Evolutionary conservation across 441 rosid genomes (phyloP).

Genomic region (Omphalea diandra): DNA sequence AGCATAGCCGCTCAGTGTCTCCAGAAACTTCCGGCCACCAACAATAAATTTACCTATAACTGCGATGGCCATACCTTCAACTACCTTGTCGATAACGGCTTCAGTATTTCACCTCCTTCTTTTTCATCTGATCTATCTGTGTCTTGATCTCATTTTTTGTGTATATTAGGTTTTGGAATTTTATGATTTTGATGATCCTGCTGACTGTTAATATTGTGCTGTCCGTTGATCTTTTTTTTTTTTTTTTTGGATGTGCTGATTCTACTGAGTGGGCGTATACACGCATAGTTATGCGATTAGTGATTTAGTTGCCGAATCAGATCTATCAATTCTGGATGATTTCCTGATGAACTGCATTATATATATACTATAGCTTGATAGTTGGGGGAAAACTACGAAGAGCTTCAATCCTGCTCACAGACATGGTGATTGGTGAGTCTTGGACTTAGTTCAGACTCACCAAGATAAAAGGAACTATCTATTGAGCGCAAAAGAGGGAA

Average conservation of each 20-base stretch:
- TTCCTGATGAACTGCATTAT: neutral
- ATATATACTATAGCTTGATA: neutral
- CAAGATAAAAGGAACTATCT: too few species aligned
- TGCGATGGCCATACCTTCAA: conserved; percentile 87
- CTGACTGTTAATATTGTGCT: neutral
- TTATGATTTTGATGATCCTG: neutral
- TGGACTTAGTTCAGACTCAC: too few species aligned
- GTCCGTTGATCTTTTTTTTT: neutral
- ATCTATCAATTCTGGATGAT: neutral
- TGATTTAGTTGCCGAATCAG: conserved; percentile 1
- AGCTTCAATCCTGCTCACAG: too few species aligned
- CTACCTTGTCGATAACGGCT: conserved; percentile 70
- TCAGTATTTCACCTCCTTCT: conserved; percentile 35
- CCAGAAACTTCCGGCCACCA: conserved; percentile 67
- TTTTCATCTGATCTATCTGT: neutral
- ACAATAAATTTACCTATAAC: conserved; percentile 73
- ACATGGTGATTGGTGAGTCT: too few species aligned
- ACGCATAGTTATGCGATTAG: neutral
- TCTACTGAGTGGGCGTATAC: neutral
- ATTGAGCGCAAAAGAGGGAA: too few species aligned
- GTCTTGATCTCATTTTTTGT: conserved; percentile 22
- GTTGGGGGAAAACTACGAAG: neutral
- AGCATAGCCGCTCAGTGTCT: conserved; percentile 71
- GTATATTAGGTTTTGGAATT: neutral
- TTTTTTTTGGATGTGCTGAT: neutral